Conservation (phyloP, 176 grass and related monocot genomes). For the Musa acuminata region DNA sequence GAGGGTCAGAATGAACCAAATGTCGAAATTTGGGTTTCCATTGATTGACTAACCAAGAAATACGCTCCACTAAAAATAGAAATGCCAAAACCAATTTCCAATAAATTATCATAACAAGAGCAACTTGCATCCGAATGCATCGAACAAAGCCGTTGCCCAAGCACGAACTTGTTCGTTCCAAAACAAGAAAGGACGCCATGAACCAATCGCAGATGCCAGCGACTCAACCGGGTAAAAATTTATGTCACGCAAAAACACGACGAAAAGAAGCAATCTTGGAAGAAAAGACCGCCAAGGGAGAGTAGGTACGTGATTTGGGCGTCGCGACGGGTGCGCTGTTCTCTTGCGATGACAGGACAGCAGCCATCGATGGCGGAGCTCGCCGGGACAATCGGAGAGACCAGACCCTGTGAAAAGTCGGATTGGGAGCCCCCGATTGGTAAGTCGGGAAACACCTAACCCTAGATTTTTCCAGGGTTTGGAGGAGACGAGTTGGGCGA, state of each 20-base stretch:
- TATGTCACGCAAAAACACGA: background rate
- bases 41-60: too few species aligned
- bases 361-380: conserved; percentile 13
- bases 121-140: too few species aligned
- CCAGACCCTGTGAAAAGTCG: background rate
- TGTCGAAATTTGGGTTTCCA: too few species aligned
- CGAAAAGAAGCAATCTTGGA: background rate
- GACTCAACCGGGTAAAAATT: background rate
- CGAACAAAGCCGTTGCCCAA: too few species aligned
- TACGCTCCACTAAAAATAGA: too few species aligned
- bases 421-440: background rate
- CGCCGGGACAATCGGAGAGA: conserved; percentile 4
- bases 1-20: too few species aligned
- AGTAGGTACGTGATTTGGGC: conserved; percentile 13
- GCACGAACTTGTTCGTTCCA: too few species aligned
- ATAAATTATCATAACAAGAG: too few species aligned
- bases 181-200: too few species aligned
- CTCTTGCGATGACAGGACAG: conserved; percentile 11
- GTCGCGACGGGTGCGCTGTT: conserved; percentile 17
- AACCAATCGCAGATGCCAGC: too few species aligned
- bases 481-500: background rate
- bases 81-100: too few species aligned
- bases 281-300: background rate
- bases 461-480: background rate
- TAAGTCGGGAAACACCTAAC: background rate